phyloP scores from a whole-genome alignment of 768 basidiomycete genomes.

The Mycena rebaudengoi region DNA sequence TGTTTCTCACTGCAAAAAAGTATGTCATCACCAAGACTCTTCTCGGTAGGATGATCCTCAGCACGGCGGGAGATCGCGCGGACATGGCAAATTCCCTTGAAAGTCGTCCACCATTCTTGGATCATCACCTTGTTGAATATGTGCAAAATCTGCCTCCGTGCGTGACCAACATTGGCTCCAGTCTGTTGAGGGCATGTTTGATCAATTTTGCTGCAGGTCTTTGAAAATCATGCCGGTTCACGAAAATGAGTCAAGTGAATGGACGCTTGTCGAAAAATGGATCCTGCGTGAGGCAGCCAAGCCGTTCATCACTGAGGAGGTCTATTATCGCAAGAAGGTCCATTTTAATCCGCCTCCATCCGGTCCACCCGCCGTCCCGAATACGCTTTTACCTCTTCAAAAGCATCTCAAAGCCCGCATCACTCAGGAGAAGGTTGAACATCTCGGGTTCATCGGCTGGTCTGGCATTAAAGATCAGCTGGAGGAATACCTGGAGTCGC shows the following conservation, averaged over 20 bases:
- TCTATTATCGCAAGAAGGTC: slow-evolving; percentile 14
- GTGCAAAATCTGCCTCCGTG: slow-evolving; percentile 13
- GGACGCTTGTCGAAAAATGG: slow-evolving; percentile 23
- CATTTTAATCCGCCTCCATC: slow-evolving; percentile 14
- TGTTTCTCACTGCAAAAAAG: background rate
- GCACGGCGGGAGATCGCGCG: slow-evolving; percentile 4
- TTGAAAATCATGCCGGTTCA: background rate
- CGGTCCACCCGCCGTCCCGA: background rate
- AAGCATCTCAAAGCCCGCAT: slow-evolving; percentile 8
- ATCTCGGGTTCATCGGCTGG: slow-evolving; percentile 15
- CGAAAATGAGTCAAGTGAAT: background rate
- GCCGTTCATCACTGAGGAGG: slow-evolving; percentile 24
- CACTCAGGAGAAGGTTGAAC: slow-evolving; percentile 8
- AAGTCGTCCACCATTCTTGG: slow-evolving; percentile 13
- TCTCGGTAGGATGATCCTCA: slow-evolving; percentile 9
- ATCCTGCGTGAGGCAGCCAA: slow-evolving; percentile 19
- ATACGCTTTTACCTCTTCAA: slow-evolving; percentile 5
- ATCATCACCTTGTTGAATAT: slow-evolving; percentile 19
- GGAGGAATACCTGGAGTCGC: slow-evolving; percentile 2
- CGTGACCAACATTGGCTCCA: background rate
- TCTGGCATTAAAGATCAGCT: background rate
- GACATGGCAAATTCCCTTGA: slow-evolving; percentile 17
- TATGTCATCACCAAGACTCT: slow-evolving; percentile 10
- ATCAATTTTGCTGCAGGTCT: background rate
- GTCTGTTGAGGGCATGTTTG: background rate